These are phyloP conservation scores for Nissolia schottii DNA, from an alignment of 306 rosid genomes.

Conservation along the genomic window DNA sequence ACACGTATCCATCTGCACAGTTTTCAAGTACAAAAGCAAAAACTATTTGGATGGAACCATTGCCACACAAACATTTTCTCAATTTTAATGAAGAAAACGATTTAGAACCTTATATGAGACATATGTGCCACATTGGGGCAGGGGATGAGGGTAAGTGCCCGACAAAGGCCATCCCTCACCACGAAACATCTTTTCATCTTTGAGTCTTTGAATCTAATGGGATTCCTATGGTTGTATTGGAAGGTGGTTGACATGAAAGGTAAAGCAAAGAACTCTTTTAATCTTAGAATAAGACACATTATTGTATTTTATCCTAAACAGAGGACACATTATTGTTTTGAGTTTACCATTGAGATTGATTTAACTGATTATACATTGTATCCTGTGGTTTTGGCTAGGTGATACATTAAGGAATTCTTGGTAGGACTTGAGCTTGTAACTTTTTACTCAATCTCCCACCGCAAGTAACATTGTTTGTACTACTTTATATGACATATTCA, in stretches of 20 bases:
- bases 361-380: not conserved
- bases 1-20: not conserved
- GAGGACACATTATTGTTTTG: not conserved
- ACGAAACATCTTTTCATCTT: not conserved
- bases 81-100: not conserved
- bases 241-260: not conserved
- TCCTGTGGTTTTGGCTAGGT: too few relatives aligned
- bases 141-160: not conserved
- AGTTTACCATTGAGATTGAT: not conserved
- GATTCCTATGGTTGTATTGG: constrained; percentile 1
- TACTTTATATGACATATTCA: too few relatives aligned
- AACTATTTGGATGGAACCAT: not conserved
- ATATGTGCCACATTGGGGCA: constrained; percentile 19
- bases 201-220: not conserved
- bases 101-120: constrained; percentile 22
- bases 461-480: too few relatives aligned
- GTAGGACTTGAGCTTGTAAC: too few relatives aligned
- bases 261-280: not conserved
- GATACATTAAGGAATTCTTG: too few relatives aligned
- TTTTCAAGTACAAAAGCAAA: not conserved
- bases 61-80: constrained; percentile 6
- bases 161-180: constrained; percentile 16
- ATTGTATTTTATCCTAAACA: not conserved
- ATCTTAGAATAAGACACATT: not conserved
- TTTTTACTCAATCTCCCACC: too few relatives aligned